Evolutionary conservation across 2,329 filamentous ascomycete species (phyloP).

Genomic region (Pestalotiopsis fici): DNA sequence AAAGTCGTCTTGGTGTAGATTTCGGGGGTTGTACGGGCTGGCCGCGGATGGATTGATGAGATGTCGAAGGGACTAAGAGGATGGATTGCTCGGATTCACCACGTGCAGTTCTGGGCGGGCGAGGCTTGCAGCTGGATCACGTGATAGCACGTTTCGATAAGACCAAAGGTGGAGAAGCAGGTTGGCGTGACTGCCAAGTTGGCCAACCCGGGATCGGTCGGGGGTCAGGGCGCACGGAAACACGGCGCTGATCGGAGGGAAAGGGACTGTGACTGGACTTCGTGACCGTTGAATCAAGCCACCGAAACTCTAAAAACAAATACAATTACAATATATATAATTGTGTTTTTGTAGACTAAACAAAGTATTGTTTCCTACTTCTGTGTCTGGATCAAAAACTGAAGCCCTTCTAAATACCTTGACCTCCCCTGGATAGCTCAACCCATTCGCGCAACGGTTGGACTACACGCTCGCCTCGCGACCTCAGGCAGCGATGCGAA

Average conservation of each 20-base stretch:
- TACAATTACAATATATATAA: neutral
- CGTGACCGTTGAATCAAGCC: neutral
- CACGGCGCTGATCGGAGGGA: neutral
- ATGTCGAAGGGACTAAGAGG: neutral
- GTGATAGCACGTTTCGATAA: neutral
- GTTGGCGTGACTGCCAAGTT: neutral
- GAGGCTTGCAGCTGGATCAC: neutral
- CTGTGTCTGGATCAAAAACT: neutral
- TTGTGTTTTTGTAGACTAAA: neutral
- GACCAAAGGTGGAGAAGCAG: neutral
- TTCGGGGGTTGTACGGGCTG: constrained; percentile 7
- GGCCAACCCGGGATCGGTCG: too few species aligned
- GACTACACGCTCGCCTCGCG: neutral
- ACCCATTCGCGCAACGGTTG: neutral
- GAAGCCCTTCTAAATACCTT: neutral
- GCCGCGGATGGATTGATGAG: constrained; percentile 5
- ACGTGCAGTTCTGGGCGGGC: neutral
- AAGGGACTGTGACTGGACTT: neutral
- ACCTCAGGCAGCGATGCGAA: neutral
- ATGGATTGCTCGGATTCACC: neutral
- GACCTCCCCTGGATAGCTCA: neutral
- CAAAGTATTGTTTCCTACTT: neutral
- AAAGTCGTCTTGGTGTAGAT: neutral
- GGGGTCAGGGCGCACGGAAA: neutral
- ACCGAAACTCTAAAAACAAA: neutral